These are phyloP conservation scores for Monosporascus sp. DNA, from an alignment of 2,329 filamentous ascomycete species.

Conservation along the genomic window DNA sequence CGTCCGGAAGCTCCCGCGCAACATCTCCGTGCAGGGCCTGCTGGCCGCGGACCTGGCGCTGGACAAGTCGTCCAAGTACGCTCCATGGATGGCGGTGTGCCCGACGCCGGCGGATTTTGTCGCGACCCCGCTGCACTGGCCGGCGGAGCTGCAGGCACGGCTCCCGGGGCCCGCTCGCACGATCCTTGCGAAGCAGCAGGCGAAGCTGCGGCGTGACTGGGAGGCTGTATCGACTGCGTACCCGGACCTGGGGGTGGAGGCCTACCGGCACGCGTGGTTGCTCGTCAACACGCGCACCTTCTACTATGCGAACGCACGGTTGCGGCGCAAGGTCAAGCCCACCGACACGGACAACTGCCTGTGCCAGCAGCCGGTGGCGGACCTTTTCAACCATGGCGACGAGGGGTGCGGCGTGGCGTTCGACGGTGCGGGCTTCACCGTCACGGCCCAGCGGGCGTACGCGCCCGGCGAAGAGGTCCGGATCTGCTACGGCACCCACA, in stretches of 20 bases:
- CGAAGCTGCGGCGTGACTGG: conserved; percentile 48
- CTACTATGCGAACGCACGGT: conserved; percentile 46
- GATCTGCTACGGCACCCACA: conserved; percentile 65
- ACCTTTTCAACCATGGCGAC: conserved; percentile 60
- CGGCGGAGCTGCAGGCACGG: conserved; percentile 39
- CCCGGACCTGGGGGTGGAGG: conserved; percentile 24
- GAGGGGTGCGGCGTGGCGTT: conserved; percentile 47
- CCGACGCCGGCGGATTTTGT: conserved; percentile 57
- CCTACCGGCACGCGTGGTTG: conserved; percentile 52
- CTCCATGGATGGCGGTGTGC: conserved; percentile 61
- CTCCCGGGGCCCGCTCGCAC: conserved; percentile 38
- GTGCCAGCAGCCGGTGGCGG: conserved; percentile 65
- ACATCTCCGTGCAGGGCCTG: conserved; percentile 62
- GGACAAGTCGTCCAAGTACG: conserved; percentile 40
- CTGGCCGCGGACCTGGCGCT: conserved; percentile 64
- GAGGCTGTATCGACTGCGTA: conserved; percentile 34
- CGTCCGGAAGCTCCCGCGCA: conserved; percentile 42
- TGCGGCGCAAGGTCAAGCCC: conserved; percentile 30
- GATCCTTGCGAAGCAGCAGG: conserved; percentile 49
- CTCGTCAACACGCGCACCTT: conserved; percentile 59
- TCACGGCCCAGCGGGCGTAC: conserved; percentile 48
- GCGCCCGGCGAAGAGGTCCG: conserved; percentile 57
- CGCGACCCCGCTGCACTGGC: conserved; percentile 45
- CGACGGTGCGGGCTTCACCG: conserved; percentile 44
- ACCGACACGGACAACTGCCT: conserved; percentile 50